Percentiles rank a stretch among this genome's conserved stretches.
Conservation (phyloP, 768 basidiomycete species). For the Psilocybe azurescens region DNA sequence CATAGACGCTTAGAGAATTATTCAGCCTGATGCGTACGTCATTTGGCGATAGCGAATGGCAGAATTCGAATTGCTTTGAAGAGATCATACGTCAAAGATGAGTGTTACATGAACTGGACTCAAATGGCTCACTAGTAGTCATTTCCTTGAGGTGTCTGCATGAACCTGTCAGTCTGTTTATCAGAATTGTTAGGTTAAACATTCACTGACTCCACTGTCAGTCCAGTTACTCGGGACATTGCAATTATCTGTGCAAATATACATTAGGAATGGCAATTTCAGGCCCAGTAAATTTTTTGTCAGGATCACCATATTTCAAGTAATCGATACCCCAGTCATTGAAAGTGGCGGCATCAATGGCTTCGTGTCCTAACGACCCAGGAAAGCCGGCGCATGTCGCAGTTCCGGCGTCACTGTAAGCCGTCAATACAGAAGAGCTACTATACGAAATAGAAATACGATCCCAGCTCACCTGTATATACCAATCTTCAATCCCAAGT, state of each 20-base stretch:
- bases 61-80: slow-evolving; percentile 56
- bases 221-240: slow-evolving; percentile 23
- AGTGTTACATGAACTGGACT: not conserved
- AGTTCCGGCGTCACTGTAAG: slow-evolving; percentile 54
- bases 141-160: slow-evolving; percentile 14
- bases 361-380: slow-evolving; percentile 57
- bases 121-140: slow-evolving; percentile 19
- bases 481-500: slow-evolving; percentile 53
- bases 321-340: slow-evolving; percentile 61
- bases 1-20: not conserved
- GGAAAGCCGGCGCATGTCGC: slow-evolving; percentile 59
- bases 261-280: not conserved
- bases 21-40: slow-evolving; percentile 40
- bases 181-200: not conserved
- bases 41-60: slow-evolving; percentile 61
- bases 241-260: slow-evolving; percentile 17
- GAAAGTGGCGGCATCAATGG: slow-evolving; percentile 56
- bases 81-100: not conserved
- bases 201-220: slow-evolving; percentile 7
- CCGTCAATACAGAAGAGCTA: not conserved
- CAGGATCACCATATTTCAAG: slow-evolving; percentile 49
- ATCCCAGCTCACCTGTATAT: slow-evolving; percentile 47
- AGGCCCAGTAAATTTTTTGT: not conserved
- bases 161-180: not conserved
- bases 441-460: not conserved